Evolutionary conservation across 805 yeast species (phyloP).

Genomic region (Pichia nakasei): DNA sequence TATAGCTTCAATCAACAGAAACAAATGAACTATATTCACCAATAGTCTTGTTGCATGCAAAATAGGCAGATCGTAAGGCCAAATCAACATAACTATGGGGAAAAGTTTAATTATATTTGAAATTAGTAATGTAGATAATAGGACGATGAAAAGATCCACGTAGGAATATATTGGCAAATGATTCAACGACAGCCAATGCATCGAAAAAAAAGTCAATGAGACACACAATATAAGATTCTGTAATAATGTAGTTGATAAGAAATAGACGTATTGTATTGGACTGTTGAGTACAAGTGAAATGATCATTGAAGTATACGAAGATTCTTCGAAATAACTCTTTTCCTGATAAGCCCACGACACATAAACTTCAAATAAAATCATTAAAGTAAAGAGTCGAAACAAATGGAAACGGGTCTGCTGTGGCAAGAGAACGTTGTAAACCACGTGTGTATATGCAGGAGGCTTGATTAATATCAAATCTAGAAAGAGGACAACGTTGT

Average conservation of each 20-base stretch:
- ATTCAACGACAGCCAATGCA: conserved; percentile 25
- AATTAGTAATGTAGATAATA: conserved; percentile 57
- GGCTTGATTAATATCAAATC: conserved; percentile 79
- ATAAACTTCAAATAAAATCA: conserved; percentile 79
- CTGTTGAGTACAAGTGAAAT: conserved; percentile 27
- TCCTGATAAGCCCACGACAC: conserved; percentile 90
- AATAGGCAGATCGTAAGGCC: conserved; percentile 88
- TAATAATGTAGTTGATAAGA: conserved; percentile 42
- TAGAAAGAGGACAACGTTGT: conserved; percentile 71
- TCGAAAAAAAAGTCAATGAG: conserved; percentile 7
- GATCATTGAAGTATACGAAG: conserved; percentile 17
- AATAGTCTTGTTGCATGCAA: conserved; percentile 29
- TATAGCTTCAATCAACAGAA: conserved; percentile 26
- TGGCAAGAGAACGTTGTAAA: conserved; percentile 50
- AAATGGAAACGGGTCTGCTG: neutral
- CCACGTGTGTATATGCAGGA: conserved; percentile 80
- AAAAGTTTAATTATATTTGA: conserved; percentile 75
- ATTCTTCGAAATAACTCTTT: conserved; percentile 31
- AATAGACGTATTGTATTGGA: conserved; percentile 45
- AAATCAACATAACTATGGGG: conserved; percentile 87
- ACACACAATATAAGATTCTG: conserved; percentile 16
- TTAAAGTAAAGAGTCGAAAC: conserved; percentile 44
- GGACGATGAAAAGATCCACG: neutral
- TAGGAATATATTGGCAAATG: neutral
- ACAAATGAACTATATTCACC: conserved; percentile 25